Base-by-base conservation (phyloP, 2,329 filamentous ascomycete genomes). In the Cladosporium colombiae region DNA sequence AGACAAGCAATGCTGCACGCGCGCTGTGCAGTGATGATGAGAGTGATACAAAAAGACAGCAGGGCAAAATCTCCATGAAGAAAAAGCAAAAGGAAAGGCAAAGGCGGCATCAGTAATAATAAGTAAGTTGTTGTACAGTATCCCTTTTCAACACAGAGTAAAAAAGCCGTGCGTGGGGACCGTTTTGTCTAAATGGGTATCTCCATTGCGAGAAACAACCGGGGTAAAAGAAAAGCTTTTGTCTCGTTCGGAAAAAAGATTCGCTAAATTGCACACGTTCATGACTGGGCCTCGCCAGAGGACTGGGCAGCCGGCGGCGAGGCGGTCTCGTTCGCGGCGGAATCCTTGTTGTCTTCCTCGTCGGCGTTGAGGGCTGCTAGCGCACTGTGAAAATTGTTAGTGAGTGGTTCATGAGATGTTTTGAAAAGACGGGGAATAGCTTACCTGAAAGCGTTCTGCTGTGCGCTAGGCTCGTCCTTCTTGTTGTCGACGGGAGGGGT, bases 371-470 rank as follows among this genome's bases (percentile, higher is more conserved):
- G 81, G 72, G 77, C 78, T 76, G 82, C 83, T 70, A 86, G 81
- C 68, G 84, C 83, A 80, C 84, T 86, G 67, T 66, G 37, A 56
- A 65, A 64, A 1, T 60, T 66, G 68, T 78, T 74, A 79, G 74
- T 66, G 37, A 40, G n/a, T 29, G 40, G 66, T 37, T 23, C 21
- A 14, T 58, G 7, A 53, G 21, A 40, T 16, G 5, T 33, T 13
- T 40, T 5, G 6, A 61, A 33, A 13, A 6, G 21, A 31, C 13
- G 25, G 23, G 25, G n/a, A 25, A 23, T 33, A 5, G 72, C 90
- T 85, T 88, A 97, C 93, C 92, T 94, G 83, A 97, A 99, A 72
- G 93, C 90, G 83, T 99, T 99, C 72, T 89, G 88, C 75, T 79
- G 77, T 35, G 91, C 91, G 67, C 87, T 89, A 71, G 87, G 83